A percentile compares a stretch with the other conserved stretches of the same genome.
Conservation (phyloP, 257 asterid genomes). For the Solanum rostratum region DNA sequence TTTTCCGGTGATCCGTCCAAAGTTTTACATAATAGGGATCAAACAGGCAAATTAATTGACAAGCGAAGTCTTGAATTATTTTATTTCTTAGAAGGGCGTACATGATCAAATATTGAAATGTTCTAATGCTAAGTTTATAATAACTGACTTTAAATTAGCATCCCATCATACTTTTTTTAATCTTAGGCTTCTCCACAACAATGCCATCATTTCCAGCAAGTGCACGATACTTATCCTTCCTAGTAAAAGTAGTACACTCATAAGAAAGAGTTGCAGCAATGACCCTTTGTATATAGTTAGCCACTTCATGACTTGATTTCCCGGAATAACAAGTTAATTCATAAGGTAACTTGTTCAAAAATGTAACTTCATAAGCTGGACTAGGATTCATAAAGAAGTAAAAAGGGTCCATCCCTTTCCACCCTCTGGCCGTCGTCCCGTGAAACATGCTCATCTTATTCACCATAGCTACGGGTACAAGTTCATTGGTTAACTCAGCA, state of each 20-base stretch:
- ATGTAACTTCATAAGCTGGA: slow-evolving; percentile 25
- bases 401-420: slow-evolving; percentile 33
- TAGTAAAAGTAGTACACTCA: slow-evolving; percentile 21
- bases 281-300: slow-evolving; percentile 24
- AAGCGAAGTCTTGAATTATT: neutral
- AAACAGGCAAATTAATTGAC: neutral
- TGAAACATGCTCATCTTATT: slow-evolving; percentile 34
- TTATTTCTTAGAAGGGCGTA: neutral
- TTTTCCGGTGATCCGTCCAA: neutral
- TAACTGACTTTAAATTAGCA: neutral
- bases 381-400: slow-evolving; percentile 30
- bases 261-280: slow-evolving; percentile 24
- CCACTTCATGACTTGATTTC: slow-evolving; percentile 26
- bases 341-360: slow-evolving; percentile 17
- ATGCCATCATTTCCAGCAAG: slow-evolving; percentile 33
- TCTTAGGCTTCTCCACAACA: slow-evolving; percentile 11
- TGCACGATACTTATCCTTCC: slow-evolving; percentile 30
- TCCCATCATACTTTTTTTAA: slow-evolving; percentile 14
- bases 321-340: slow-evolving; percentile 18
- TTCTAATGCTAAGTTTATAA: neutral
- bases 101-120: neutral
- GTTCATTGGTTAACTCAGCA: slow-evolving; percentile 25
- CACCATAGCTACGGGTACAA: slow-evolving; percentile 27
- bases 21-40: neutral
- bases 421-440: slow-evolving; percentile 27